Percentiles rank a stretch among this genome's conserved stretches.
These are phyloP conservation scores for Astrephomene gubernaculifera DNA, from an alignment of 139 green algal species.

Conservation along the genomic window DNA sequence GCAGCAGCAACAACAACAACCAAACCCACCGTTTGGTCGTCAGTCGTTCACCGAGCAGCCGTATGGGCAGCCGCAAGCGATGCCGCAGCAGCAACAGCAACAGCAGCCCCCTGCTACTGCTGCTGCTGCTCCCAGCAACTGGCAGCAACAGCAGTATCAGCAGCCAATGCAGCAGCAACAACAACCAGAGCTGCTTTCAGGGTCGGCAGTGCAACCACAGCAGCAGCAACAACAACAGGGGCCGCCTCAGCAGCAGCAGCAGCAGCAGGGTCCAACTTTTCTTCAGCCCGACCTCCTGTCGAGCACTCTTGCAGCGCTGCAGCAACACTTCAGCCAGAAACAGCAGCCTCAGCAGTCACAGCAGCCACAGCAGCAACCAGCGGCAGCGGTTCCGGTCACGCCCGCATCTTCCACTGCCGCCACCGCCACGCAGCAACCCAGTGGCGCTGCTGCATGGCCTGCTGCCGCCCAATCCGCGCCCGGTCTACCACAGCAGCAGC, in stretches of 20 bases:
- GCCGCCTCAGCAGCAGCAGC: background rate
- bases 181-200: background rate
- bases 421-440: background rate
- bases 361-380: background rate
- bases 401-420: background rate
- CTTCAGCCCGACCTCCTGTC: slow-evolving; percentile 31
- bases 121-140: too few relatives aligned
- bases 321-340: slow-evolving; percentile 35
- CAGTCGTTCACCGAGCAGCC: background rate
- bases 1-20: too few relatives aligned
- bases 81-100: slow-evolving; percentile 1
- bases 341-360: background rate
- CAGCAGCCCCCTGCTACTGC: too few relatives aligned
- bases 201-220: too few relatives aligned
- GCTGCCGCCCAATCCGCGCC: background rate
- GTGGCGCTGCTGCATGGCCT: background rate
- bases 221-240: background rate
- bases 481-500: too few relatives aligned
- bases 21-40: too few relatives aligned
- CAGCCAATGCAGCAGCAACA: background rate
- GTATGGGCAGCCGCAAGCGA: background rate
- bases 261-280: background rate
- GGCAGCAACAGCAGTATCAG: background rate
- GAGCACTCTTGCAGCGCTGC: slow-evolving; percentile 33
- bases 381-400: background rate